A percentile compares a stretch with the other conserved stretches of the same genome.
Evolutionary conservation across 257 asterid species (phyloP).

Genomic region (Ocimum tenuiflorum): DNA sequence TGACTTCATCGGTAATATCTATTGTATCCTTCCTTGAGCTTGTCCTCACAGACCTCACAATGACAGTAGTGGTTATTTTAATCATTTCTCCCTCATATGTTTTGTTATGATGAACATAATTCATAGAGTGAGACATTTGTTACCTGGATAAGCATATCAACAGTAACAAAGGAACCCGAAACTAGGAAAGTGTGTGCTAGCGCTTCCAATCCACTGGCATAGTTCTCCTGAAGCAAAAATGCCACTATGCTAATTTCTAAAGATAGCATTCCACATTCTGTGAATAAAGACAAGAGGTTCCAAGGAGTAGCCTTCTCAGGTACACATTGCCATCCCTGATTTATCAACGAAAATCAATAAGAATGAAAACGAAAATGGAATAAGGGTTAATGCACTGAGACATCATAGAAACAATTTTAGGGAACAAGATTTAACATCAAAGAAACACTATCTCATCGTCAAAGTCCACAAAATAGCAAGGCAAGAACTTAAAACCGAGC

Average conservation of each 20-base stretch:
- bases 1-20: neutral
- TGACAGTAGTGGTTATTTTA: neutral
- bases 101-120: neutral
- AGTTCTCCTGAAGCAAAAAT: slow-evolving; percentile 78
- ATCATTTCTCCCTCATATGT: neutral
- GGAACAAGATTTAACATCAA: neutral
- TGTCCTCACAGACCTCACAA: neutral
- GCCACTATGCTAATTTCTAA: slow-evolving; percentile 71
- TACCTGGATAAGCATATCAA: slow-evolving; percentile 79
- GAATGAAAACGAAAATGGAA: neutral
- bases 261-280: slow-evolving; percentile 63
- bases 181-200: slow-evolving; percentile 65
- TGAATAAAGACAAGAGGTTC: slow-evolving; percentile 66
- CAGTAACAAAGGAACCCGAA: slow-evolving; percentile 73
- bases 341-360: slow-evolving; percentile 6
- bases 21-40: slow-evolving; percentile 6
- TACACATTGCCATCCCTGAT: slow-evolving; percentile 83
- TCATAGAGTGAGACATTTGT: neutral
- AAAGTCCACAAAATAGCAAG: neutral
- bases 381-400: neutral
- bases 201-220: slow-evolving; percentile 75
- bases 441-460: neutral
- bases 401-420: neutral
- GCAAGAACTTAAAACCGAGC: neutral
- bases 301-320: slow-evolving; percentile 64